Evolutionary conservation across 495 filamentous ascomycete species (phyloP).

Genomic region (Margaritispora aquatica): DNA sequence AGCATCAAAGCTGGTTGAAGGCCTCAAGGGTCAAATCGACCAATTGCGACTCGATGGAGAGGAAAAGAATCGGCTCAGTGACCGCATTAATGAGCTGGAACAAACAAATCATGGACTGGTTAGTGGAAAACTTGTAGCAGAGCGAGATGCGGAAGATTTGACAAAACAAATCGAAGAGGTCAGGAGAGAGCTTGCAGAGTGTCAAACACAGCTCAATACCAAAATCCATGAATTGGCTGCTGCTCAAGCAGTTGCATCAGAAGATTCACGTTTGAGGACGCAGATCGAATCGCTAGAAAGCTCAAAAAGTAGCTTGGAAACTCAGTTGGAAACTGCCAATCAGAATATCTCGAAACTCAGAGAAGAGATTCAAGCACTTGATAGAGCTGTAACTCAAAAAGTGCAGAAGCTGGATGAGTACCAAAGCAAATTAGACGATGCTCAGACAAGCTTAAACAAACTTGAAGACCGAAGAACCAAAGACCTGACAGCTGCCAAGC

Average conservation of each 20-base stretch:
- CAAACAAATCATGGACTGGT: slow-evolving; percentile 9
- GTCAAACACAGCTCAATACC: slow-evolving; percentile 8
- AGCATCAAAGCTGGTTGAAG: slow-evolving; percentile 2
- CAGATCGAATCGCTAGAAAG: slow-evolving; percentile 15
- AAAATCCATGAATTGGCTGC: slow-evolving; percentile 16
- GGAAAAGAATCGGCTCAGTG: slow-evolving; percentile 6
- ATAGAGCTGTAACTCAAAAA: slow-evolving; percentile 18
- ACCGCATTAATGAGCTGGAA: slow-evolving; percentile 12
- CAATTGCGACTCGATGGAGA: slow-evolving; percentile 13
- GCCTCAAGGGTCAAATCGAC: slow-evolving; percentile 14
- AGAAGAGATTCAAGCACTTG: slow-evolving; percentile 17
- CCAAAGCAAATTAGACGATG: slow-evolving; percentile 18
- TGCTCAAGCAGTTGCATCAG: slow-evolving; percentile 3
- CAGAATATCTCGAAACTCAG: slow-evolving; percentile 17
- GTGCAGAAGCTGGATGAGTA: slow-evolving; percentile 20
- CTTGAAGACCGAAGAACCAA: slow-evolving; percentile 20
- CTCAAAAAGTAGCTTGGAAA: slow-evolving; percentile 5
- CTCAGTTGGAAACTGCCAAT: slow-evolving; percentile 16
- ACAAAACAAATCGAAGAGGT: slow-evolving; percentile 17
- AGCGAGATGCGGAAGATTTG: slow-evolving; percentile 13
- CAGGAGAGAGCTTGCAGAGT: slow-evolving; percentile 22
- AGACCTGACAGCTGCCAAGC: not conserved
- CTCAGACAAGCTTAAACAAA: slow-evolving; percentile 9
- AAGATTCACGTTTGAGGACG: slow-evolving; percentile 5
- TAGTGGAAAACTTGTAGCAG: not conserved